Evolutionary conservation across 2,329 filamentous ascomycete genomes (phyloP).

Genomic region (Alternaria infectoria): DNA sequence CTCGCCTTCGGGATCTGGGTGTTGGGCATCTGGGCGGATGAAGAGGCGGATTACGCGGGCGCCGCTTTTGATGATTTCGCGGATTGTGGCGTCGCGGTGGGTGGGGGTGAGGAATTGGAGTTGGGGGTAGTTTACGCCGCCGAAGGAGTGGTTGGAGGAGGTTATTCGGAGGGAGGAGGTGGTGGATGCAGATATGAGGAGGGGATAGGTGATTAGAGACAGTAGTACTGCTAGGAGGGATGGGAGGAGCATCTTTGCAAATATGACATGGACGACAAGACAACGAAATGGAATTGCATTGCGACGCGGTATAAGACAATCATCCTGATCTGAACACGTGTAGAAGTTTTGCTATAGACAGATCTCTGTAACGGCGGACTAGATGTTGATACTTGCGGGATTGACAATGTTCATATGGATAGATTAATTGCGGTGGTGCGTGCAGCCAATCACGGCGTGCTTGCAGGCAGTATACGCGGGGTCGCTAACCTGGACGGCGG

Average conservation of each 20-base stretch:
- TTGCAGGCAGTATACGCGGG: not conserved
- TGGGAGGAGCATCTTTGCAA: constrained; percentile 31
- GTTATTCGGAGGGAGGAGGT: constrained; percentile 35
- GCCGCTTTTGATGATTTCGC: constrained; percentile 35
- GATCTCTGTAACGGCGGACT: constrained; percentile 28
- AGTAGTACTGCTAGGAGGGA: constrained; percentile 24
- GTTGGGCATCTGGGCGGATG: constrained; percentile 37
- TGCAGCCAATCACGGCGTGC: constrained; percentile 33
- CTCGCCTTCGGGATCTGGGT: constrained; percentile 39
- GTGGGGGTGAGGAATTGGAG: constrained; percentile 39
- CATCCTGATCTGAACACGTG: constrained; percentile 41
- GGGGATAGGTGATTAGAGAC: constrained; percentile 19
- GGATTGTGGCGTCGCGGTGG: constrained; percentile 39
- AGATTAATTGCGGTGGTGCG: constrained; percentile 41
- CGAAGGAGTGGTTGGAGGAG: constrained; percentile 41
- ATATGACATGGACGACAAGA: constrained; percentile 6
- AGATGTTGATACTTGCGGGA: constrained; percentile 31
- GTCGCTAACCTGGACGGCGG: constrained; percentile 11
- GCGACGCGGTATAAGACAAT: constrained; percentile 28
- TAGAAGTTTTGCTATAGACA: constrained; percentile 34
- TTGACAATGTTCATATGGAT: constrained; percentile 46
- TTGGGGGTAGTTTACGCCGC: constrained; percentile 43
- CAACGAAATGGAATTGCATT: constrained; percentile 13
- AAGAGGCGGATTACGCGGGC: constrained; percentile 43
- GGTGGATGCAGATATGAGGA: constrained; percentile 19